Base-by-base conservation (phyloP, 2,329 filamentous ascomycete genomes). In the Sporothrix brasiliensis region DNA sequence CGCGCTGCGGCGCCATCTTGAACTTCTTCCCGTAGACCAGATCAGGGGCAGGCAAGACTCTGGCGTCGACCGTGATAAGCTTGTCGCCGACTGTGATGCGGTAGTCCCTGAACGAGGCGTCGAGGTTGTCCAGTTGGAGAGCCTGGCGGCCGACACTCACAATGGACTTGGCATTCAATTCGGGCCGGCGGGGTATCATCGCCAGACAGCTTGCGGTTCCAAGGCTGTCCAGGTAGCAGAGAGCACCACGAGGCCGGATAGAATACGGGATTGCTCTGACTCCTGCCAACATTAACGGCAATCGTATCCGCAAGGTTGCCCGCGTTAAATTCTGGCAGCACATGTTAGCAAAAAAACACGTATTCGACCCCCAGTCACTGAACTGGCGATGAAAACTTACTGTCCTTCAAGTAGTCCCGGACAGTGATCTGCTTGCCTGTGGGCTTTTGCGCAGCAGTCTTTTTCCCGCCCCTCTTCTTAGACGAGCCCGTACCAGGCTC, bases 51-150 rank as follows among this genome's bases (percentile, higher is more conserved):
- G 75, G 54, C 0, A 97, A 83, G 53, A 94, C 85, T 6, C 93
- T 88, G 1, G 88, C 94, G 0, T 83, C 83, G 0, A 97, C 91
- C 0, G 91, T 91, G 47, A 97, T 82, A 47, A 97, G 83, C 1
- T 82, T 79, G 14, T 85, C 84, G 7, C 81, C 83, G 3, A 93
- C 84, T 1, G 80, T 79, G 72, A 96, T 82, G 5, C 89, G 89
- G 72, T 93, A 95, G 2, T 82, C 75, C 4, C 73, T 49, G 72
- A 86, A 78, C n/a, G 85, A 81, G 0, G 79, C 72, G 52, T 82
- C 83, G 1, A 80, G 77, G 24, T 27, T 56, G 56, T 87, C 84
- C 2, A 92, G 82, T 1, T 86, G 85, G 27, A 94, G 82, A 5
- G 87, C 80, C 21, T 80, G 73, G 30, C 88, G 84, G 2, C 87